Conservation (phyloP, 306 rosid species). For the Glycine tomentella region DNA sequence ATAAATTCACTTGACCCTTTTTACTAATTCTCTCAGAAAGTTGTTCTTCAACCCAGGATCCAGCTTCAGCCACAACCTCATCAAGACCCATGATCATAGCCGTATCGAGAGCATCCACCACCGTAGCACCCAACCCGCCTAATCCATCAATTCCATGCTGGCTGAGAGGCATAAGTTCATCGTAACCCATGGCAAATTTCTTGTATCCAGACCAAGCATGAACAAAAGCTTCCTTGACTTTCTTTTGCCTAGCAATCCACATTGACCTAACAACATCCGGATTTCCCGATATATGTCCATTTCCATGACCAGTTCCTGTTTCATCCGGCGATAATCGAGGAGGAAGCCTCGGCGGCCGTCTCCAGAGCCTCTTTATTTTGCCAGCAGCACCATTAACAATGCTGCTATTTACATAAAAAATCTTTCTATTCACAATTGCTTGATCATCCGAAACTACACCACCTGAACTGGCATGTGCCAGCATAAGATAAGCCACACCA, state of each 20-base stretch:
- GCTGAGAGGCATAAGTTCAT: slow-evolving; percentile 93
- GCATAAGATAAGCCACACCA: slow-evolving; percentile 72
- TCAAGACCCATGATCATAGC: slow-evolving; percentile 93
- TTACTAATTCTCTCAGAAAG: slow-evolving; percentile 71
- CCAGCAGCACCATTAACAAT: slow-evolving; percentile 50
- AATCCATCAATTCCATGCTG: slow-evolving; percentile 79
- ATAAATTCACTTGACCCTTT: slow-evolving; percentile 96
- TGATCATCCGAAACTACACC: slow-evolving; percentile 60
- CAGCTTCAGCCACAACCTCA: slow-evolving; percentile 88
- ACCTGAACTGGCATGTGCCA: slow-evolving; percentile 63
- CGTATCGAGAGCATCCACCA: slow-evolving; percentile 98
- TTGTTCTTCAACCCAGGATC: slow-evolving; percentile 81
- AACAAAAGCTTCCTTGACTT: slow-evolving; percentile 83
- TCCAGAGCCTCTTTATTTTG: slow-evolving; percentile 61
- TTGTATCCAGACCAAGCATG: slow-evolving; percentile 97
- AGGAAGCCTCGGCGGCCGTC: slow-evolving; percentile 90
- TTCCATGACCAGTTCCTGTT: slow-evolving; percentile 47
- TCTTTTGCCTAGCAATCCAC: slow-evolving; percentile 83
- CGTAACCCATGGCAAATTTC: slow-evolving; percentile 87
- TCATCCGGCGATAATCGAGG: slow-evolving; percentile 80
- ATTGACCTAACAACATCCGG: slow-evolving; percentile 45
- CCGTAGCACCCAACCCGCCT: slow-evolving; percentile 95
- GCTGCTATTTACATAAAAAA: slow-evolving; percentile 39
- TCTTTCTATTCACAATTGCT: slow-evolving; percentile 42
- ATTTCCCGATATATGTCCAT: slow-evolving; percentile 34